phyloP scores from a whole-genome alignment of 2,329 filamentous ascomycete species.

The Colletotrichum sp. region DNA sequence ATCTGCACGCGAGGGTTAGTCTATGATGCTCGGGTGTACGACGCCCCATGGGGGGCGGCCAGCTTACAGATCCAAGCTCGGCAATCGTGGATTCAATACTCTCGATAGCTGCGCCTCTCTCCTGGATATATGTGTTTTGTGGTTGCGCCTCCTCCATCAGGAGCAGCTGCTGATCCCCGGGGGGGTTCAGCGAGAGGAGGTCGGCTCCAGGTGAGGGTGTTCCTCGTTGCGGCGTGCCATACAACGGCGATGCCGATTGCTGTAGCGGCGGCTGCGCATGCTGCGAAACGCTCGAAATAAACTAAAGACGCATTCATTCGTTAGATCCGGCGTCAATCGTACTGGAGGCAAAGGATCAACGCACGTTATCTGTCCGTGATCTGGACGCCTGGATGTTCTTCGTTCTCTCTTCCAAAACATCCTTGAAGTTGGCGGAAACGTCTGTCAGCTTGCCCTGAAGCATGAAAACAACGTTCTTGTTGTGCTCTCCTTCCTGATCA shows the following conservation, averaged over 20 bases:
- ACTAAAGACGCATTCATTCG: slow-evolving; percentile 39
- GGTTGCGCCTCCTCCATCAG: slow-evolving; percentile 93
- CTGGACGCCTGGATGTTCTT: slow-evolving; percentile 97
- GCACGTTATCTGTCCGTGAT: slow-evolving; percentile 82
- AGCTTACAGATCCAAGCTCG: slow-evolving; percentile 70
- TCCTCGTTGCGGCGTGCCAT: slow-evolving; percentile 76
- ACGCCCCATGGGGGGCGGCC: slow-evolving; percentile 22
- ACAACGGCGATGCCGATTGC: slow-evolving; percentile 84
- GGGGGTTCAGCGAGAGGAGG: slow-evolving; percentile 82
- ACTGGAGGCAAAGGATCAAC: background rate
- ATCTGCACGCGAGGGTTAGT: slow-evolving; percentile 50
- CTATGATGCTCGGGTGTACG: slow-evolving; percentile 30
- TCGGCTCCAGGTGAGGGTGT: slow-evolving; percentile 73
- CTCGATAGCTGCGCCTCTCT: slow-evolving; percentile 94
- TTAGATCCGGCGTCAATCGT: background rate
- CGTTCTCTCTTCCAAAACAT: slow-evolving; percentile 92
- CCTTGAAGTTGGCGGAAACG: slow-evolving; percentile 92
- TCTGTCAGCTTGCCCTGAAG: slow-evolving; percentile 91
- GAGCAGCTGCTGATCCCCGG: slow-evolving; percentile 85
- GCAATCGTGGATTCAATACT: slow-evolving; percentile 95
- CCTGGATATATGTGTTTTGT: slow-evolving; percentile 87
- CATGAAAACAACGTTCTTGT: slow-evolving; percentile 94
- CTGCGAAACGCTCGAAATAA: slow-evolving; percentile 87
- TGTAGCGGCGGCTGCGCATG: slow-evolving; percentile 72
- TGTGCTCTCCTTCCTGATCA: slow-evolving; percentile 92